Evolutionary conservation across 1,284 basidiomycete genomes (phyloP), one percentile per base, ranked within the genome.

Genomic region (Inonotus hispidus): DNA sequence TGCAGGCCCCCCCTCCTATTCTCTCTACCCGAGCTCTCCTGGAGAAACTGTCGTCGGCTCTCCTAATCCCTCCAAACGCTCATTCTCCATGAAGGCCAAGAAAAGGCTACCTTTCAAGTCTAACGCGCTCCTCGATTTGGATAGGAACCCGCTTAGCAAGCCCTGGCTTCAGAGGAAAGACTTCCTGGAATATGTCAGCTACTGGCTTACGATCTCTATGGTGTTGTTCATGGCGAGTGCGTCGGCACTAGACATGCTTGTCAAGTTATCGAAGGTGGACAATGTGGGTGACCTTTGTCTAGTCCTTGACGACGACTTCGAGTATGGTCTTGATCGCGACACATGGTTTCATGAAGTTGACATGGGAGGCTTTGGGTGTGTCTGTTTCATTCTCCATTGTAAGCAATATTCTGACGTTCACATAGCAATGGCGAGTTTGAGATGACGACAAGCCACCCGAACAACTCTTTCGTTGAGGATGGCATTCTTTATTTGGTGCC

Each of bases 401-500:
- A 19, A 63, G 61, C 58, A 61, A 21, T 58, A 59, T 56, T 59
- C 32, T 32, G 23, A 37, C 16, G 13, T 11, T 19, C 56, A 39
- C 23, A 4, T 60, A 85, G 84, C 29, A 91, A 90, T 69, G 83
- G 85, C 66, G 82, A 92, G 72, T 93, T 93, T 71, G 82, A 90
- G 68, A 91, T 90, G 88, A 85, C 87, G 1, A 92, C 90, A 1
- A 73, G 75, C 29, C 81, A 79, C 13, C 66, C 70, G 32, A 82
- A 85, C 71, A 93, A 93, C 73, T 81, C 82, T 5, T 92, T 83
- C 74, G 75, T 90, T 59, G 71, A 82, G 59, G 79, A 90, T 70
- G 84, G 85, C 3, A 74, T 82, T 59, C 80, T 93, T 39, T 91
- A 90, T 77, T 83, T 93, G 72, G 82, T 89, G 56, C 91, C 91